Conservation (phyloP, 2,329 filamentous ascomycete species). For the Tolypocladium paradoxum region DNA sequence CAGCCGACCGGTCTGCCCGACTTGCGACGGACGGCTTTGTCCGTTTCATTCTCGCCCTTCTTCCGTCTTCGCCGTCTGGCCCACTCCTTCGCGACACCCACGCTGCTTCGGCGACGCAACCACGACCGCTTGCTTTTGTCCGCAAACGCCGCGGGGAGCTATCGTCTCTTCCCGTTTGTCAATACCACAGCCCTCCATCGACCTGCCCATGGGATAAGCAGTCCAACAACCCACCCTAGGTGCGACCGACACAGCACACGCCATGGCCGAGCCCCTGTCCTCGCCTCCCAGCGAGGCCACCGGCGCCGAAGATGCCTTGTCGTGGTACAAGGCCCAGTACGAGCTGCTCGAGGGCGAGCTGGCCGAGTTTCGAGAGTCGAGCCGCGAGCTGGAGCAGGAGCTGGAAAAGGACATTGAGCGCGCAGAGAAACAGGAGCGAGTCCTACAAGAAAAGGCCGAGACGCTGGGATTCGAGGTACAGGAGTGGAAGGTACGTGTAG, state of each 20-base stretch:
- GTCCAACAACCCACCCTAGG: not conserved
- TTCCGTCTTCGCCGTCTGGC: not conserved
- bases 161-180: not conserved
- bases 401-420: constrained; percentile 93
- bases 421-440: constrained; percentile 84
- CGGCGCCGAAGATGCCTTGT: constrained; percentile 62
- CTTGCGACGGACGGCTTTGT: not conserved
- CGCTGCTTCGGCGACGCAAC: not conserved
- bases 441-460: constrained; percentile 80
- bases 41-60: not conserved
- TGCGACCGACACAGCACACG: not conserved
- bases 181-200: not conserved
- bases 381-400: constrained; percentile 86
- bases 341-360: constrained; percentile 85
- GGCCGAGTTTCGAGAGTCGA: constrained; percentile 86
- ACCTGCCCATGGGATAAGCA: not conserved
- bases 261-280: constrained; percentile 50
- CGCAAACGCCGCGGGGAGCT: too few relatives aligned
- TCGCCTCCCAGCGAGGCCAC: constrained; percentile 47
- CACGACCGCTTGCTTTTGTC: not conserved
- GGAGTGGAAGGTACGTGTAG: constrained; percentile 79
- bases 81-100: not conserved
- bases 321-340: constrained; percentile 95
- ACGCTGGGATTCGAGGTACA: constrained; percentile 79
- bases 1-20: too few relatives aligned